Conservation (phyloP, 108 stramenopile species). For the Cyclotella cryptica region DNA sequence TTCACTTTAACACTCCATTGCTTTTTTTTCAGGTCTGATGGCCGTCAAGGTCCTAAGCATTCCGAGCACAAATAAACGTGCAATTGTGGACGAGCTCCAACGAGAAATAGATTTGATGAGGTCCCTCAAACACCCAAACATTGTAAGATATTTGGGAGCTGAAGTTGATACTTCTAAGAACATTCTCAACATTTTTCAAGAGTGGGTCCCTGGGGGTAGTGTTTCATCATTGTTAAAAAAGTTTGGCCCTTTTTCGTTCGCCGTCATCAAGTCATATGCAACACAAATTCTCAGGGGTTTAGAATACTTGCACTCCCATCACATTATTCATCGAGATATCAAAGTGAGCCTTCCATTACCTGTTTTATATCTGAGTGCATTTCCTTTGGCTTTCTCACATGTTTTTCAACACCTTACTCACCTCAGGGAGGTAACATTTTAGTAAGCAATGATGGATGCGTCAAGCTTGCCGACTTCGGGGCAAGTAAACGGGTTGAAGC, state of each 20-base stretch:
- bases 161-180: conserved; percentile 74
- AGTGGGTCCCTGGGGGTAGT: conserved; percentile 97
- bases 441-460: conserved; percentile 90
- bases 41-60: conserved; percentile 42
- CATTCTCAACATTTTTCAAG: conserved; percentile 94
- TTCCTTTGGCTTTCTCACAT: not conserved
- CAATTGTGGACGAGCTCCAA: conserved; percentile 66
- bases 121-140: conserved; percentile 88
- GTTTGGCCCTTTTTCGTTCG: conserved; percentile 88
- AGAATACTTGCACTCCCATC: conserved; percentile 87
- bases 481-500: conserved; percentile 75
- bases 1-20: not conserved
- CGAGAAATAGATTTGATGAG: conserved; percentile 91
- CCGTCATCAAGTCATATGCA: conserved; percentile 82
- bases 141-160: conserved; percentile 94
- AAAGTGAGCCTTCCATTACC: conserved; percentile 44
- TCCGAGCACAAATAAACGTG: conserved; percentile 48
- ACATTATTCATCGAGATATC: conserved; percentile 96
- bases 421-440: conserved; percentile 92
- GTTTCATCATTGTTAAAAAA: conserved; percentile 78
- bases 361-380: not conserved
- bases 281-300: conserved; percentile 91
- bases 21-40: conserved; percentile 27
- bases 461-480: conserved; percentile 96
- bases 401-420: not conserved